Conservation (phyloP, 148 eudicot species). For the Rhododendron ferrugineum region DNA sequence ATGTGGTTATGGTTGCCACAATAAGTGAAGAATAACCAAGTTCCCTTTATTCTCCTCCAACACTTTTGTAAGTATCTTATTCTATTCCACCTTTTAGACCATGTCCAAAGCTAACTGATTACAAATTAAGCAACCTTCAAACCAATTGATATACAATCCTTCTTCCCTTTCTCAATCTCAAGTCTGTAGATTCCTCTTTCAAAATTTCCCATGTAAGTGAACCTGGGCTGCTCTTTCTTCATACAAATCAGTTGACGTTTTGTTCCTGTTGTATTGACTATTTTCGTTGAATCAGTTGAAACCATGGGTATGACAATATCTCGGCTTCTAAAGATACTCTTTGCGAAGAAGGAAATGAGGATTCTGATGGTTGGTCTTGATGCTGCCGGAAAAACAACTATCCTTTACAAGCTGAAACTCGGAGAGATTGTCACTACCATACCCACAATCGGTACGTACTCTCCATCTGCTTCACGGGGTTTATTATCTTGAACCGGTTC, state of each 20-base stretch:
- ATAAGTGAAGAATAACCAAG: neutral
- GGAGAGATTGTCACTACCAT: slow-evolving; percentile 83
- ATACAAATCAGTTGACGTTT: neutral
- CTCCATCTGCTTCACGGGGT: neutral
- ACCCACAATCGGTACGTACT: slow-evolving; percentile 65
- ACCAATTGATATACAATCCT: neutral
- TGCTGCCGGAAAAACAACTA: slow-evolving; percentile 85
- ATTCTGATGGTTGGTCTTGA: slow-evolving; percentile 88
- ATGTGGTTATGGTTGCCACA: neutral
- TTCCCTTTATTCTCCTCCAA: slow-evolving; percentile 14
- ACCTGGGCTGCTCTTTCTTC: neutral
- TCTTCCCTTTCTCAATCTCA: neutral
- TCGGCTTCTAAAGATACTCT: slow-evolving; percentile 39
- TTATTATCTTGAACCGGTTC: neutral
- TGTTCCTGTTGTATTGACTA: neutral
- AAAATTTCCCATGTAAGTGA: neutral
- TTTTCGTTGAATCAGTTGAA: slow-evolving; percentile 12
- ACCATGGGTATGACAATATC: slow-evolving; percentile 71
- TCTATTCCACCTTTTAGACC: slow-evolving; percentile 3
- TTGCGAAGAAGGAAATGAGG: slow-evolving; percentile 81
- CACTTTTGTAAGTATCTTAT: slow-evolving; percentile 4
- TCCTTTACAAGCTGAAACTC: slow-evolving; percentile 74
- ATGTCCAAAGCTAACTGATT: neutral
- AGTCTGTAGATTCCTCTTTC: neutral
- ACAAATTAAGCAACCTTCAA: neutral